Evolutionary conservation across 768 basidiomycete species (phyloP).

Genomic region (Boletellus ananiceps): DNA sequence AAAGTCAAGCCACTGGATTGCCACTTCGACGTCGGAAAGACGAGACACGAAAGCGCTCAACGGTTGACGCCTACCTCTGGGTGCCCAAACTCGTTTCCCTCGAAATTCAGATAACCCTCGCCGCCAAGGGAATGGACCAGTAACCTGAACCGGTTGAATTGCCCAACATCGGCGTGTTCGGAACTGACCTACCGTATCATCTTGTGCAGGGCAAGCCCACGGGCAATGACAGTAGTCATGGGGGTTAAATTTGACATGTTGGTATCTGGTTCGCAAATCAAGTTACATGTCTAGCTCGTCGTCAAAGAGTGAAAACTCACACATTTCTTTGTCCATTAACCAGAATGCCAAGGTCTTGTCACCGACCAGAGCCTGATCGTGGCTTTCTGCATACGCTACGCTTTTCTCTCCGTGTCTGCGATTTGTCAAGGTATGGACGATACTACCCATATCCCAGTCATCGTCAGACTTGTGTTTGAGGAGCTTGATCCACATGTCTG

Average conservation of each 20-base stretch:
- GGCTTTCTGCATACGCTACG: constrained; percentile 91
- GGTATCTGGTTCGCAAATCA: constrained; percentile 52
- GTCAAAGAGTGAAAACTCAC: constrained; percentile 42
- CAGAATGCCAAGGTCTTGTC: constrained; percentile 99
- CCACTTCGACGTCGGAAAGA: neutral
- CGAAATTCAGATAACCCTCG: constrained; percentile 97
- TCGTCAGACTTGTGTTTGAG: constrained; percentile 88
- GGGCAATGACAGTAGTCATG: constrained; percentile 79
- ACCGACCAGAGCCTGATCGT: constrained; percentile 97
- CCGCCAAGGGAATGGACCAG: constrained; percentile 91
- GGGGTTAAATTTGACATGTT: constrained; percentile 88
- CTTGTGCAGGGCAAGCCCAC: constrained; percentile 93
- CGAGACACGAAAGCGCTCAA: neutral
- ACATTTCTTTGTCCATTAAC: constrained; percentile 99
- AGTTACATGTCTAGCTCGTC: neutral
- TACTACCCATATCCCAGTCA: constrained; percentile 83
- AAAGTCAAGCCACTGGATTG: constrained; percentile 93
- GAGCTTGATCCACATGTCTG: constrained; percentile 99
- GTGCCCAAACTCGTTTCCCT: constrained; percentile 98
- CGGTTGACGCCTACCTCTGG: constrained; percentile 62
- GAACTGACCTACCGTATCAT: constrained; percentile 74
- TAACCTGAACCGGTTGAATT: constrained; percentile 45
- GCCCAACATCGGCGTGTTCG: neutral
- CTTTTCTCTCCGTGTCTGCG: constrained; percentile 86
- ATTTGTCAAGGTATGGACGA: constrained; percentile 87